A percentile compares a stretch with the other conserved stretches of the same genome.
phyloP scores from a whole-genome alignment of 2,329 filamentous ascomycete genomes.

The Verticillium tricorpus region DNA sequence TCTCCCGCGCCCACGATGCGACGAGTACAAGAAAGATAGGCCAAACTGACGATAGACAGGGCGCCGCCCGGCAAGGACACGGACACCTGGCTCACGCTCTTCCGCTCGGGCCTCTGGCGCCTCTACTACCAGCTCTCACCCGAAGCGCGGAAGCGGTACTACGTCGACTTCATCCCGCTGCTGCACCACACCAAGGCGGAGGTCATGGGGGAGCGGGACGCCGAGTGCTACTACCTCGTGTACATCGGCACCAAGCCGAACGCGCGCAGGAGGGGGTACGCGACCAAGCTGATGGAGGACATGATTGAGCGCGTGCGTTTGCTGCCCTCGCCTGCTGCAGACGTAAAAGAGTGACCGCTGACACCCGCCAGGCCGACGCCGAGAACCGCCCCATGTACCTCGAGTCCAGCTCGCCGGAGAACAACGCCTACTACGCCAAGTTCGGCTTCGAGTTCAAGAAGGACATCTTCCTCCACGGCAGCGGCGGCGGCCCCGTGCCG shows the following conservation, averaged over 20 bases:
- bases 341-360: not conserved
- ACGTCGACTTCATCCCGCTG: constrained; percentile 69
- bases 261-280: constrained; percentile 69
- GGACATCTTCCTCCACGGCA: constrained; percentile 59
- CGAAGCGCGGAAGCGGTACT: constrained; percentile 72
- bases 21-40: not conserved
- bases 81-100: constrained; percentile 66
- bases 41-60: constrained; percentile 37
- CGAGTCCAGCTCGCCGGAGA: constrained; percentile 67
- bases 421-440: constrained; percentile 68
- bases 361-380: constrained; percentile 52
- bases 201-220: constrained; percentile 62
- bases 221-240: constrained; percentile 74
- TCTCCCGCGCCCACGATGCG: not conserved
- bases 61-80: constrained; percentile 70
- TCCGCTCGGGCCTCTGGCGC: constrained; percentile 74
- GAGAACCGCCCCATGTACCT: constrained; percentile 69
- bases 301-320: constrained; percentile 57
- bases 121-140: constrained; percentile 68
- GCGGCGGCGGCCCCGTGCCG: constrained; percentile 53
- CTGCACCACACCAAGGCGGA: constrained; percentile 68
- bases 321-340: not conserved
- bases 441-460: constrained; percentile 67
- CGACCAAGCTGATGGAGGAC: constrained; percentile 64
- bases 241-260: constrained; percentile 74